Conservation (phyloP, 1,139 yeast genomes). For the Yamadazyma spencermartinsiae region DNA sequence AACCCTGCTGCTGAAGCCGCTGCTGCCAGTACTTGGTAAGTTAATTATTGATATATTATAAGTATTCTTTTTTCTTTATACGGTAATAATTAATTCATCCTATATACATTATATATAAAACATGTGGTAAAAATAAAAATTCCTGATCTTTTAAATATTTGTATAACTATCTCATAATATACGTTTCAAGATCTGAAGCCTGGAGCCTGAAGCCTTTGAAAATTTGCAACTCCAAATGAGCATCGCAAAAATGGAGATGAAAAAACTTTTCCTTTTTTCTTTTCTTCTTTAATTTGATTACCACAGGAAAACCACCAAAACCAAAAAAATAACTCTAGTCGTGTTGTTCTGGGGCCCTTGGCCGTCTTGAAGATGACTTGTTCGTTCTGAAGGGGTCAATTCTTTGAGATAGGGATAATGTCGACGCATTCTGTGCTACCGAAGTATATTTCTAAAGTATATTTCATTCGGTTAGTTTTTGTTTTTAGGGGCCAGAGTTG, state of each 20-base stretch:
- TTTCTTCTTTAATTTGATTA: conserved; percentile 39
- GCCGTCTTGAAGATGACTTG: conserved; percentile 11
- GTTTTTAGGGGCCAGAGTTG: conserved; percentile 25
- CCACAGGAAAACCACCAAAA: conserved; percentile 42
- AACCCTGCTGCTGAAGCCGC: conserved; percentile 77
- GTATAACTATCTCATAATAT: no score
- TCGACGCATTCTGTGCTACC: conserved; percentile 12
- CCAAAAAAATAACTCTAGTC: conserved; percentile 29
- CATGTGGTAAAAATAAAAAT: conserved; percentile 1
- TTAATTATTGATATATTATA: conserved; percentile 11
- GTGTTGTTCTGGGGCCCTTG: conserved; percentile 12
- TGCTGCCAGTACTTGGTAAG: conserved; percentile 61
- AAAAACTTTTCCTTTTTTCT: conserved; percentile 5
- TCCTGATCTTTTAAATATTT: neutral
- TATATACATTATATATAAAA: conserved; percentile 4
- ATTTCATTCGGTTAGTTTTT: conserved; percentile 23
- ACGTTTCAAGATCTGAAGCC: no score
- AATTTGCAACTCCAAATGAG: no score
- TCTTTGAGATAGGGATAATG: conserved; percentile 11
- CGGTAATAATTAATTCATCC: conserved; percentile 14
- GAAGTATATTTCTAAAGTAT: conserved; percentile 20
- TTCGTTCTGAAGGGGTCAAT: conserved; percentile 23
- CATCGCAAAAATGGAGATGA: no score
- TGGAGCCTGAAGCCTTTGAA: no score
- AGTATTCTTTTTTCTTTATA: conserved; percentile 4